A percentile compares a stretch with the other conserved stretches of the same genome.
Evolutionary conservation across 768 basidiomycete species (phyloP).

Genomic region (Psilocybe cyanescens): DNA sequence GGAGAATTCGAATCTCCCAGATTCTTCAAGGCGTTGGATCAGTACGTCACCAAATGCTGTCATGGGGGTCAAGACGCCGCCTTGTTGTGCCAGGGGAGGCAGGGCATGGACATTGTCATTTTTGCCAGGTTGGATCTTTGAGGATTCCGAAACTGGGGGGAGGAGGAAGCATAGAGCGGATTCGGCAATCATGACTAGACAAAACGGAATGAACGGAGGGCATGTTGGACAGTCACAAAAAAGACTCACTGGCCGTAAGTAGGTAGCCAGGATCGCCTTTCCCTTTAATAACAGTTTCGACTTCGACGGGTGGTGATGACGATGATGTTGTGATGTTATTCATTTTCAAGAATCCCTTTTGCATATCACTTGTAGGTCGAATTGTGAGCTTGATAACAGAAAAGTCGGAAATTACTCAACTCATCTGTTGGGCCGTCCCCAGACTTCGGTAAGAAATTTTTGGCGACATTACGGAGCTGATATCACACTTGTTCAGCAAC

Average conservation of each 20-base stretch:
- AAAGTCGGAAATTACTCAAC: conserved; percentile 41
- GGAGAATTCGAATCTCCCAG: conserved; percentile 60
- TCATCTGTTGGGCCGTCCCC: conserved; percentile 68
- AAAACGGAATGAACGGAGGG: not conserved
- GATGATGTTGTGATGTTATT: conserved; percentile 75
- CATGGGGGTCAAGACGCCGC: conserved; percentile 85
- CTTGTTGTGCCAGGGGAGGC: conserved; percentile 58
- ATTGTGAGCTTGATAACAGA: not conserved
- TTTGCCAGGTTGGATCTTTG: conserved; percentile 14
- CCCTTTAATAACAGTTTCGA: conserved; percentile 64
- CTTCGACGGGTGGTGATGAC: conserved; percentile 47
- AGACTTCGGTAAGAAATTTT: conserved; percentile 50
- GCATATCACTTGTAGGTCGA: conserved; percentile 46
- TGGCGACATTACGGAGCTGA: conserved; percentile 61
- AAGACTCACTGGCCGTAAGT: conserved; percentile 52
- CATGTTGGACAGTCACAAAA: not conserved
- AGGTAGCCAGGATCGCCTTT: conserved; percentile 81
- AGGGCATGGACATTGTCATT: conserved; percentile 47
- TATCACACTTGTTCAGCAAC: not conserved
- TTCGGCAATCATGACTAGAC: conserved; percentile 75
- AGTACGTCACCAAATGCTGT: conserved; percentile 81
- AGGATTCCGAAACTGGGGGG: conserved; percentile 34
- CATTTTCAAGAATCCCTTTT: conserved; percentile 62
- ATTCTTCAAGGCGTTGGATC: conserved; percentile 64
- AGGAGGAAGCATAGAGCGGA: conserved; percentile 74